Evolutionary conservation across 768 basidiomycete species (phyloP), one percentile per base, ranked within the genome.

Genomic region (Favolaschia claudopus): DNA sequence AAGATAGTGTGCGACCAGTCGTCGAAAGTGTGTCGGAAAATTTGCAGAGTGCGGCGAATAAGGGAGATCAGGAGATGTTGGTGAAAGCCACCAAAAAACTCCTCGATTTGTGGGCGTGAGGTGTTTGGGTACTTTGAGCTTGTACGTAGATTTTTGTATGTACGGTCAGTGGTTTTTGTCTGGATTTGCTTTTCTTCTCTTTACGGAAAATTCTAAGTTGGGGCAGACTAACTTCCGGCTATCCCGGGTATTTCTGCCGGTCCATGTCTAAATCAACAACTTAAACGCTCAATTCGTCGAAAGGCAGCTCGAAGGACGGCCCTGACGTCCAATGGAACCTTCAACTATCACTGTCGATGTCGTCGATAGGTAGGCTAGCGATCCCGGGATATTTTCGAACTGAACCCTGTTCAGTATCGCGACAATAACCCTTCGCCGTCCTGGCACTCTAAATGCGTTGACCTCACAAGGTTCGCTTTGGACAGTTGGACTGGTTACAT

Each of bases 351-450:
- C 68, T 0, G 75, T 88, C 47, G 66, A 82, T 20, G 72, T 89
- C 56, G 78, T 79, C 24, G 76, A 82, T n/a, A n/a, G n/a, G n/a
- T n/a, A n/a, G n/a, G n/a, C n/a, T n/a, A n/a, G n/a, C n/a, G n/a
- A n/a, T n/a, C n/a, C n/a, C n/a, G n/a, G n/a, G n/a, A n/a, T n/a
- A n/a, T n/a, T n/a, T n/a, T n/a, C n/a, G n/a, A n/a, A n/a, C n/a
- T n/a, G n/a, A n/a, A n/a, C n/a, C n/a, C n/a, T n/a, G n/a, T n/a
- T n/a, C 49, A 78, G 82, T 27, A 88, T 91, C 60, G 89, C 89
- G 15, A 89, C 87, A 1, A 86, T 91, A 52, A 88, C 88, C 4
- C 74, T 91, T 44, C 85, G 88, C 53, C 79, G 85, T 14, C 88
- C 89, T 4, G 73, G 74, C 52, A 77, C 79, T 5, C 71, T 89